These are phyloP conservation scores for Nepenthes gracilis DNA, from an alignment of 148 eudicot genomes.

Conservation along the genomic window DNA sequence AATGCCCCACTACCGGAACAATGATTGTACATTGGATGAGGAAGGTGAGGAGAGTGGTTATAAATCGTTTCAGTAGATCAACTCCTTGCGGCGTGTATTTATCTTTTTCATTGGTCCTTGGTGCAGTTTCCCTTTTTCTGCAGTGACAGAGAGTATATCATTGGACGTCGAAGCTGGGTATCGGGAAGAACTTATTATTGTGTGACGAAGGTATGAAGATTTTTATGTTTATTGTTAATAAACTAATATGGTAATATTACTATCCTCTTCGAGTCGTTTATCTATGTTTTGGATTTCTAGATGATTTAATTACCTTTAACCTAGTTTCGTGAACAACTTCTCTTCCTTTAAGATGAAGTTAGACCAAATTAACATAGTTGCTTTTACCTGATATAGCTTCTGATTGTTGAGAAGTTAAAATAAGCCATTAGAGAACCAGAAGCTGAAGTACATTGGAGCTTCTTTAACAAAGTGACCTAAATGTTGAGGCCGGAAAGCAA, in stretches of 20 bases:
- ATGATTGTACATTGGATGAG: slow-evolving; percentile 90
- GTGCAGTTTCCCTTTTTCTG: slow-evolving; percentile 96
- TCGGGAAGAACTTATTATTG: slow-evolving; percentile 74
- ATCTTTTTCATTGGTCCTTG: slow-evolving; percentile 6
- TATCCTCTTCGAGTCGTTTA: neutral
- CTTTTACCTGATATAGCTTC: no score
- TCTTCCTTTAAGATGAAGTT: no score
- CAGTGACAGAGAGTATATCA: slow-evolving; percentile 86
- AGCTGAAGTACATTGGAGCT: no score
- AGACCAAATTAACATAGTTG: no score
- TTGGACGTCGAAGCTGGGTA: slow-evolving; percentile 93
- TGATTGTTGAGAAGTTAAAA: no score
- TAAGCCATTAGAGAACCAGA: no score
- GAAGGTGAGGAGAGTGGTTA: slow-evolving; percentile 35
- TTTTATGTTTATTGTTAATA: neutral
- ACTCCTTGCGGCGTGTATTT: neutral
- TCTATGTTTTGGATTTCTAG: neutral
- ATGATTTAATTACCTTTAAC: neutral
- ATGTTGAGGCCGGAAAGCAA: no score
- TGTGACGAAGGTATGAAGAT: slow-evolving; percentile 67
- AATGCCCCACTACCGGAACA: slow-evolving; percentile 67
- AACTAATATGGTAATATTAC: neutral
- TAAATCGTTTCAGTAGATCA: neutral
- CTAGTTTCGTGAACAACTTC: no score
- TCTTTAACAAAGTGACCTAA: no score